Evolutionary conservation across 768 basidiomycete species (phyloP), one percentile per base, ranked within the genome.

Genomic region (Rhodosporidiobolus sp.): DNA sequence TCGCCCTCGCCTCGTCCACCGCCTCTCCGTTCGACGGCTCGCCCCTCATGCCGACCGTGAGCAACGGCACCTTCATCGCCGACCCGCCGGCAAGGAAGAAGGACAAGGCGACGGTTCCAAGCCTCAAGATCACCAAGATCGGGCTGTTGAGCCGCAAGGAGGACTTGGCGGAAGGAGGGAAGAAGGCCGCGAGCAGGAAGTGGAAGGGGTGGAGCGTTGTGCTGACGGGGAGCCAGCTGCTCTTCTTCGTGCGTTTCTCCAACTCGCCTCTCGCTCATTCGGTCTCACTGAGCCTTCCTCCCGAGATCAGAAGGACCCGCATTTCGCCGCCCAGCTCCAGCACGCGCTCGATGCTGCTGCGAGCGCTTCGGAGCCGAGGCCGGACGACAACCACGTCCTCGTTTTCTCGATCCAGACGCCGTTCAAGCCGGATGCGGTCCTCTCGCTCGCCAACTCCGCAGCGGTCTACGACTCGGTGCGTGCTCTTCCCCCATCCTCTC

Each of bases 171-270:
- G 90, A 90, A 74, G 87, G 89, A 7, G 90, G 92, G 20, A 91
- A 86, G 81, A 92, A 88, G 77, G 83, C 88, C 1, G 82, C 83
- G 57, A 89, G 86, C 77, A 85, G 92, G 60, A 98, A 94, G 82
- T 98, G 96, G 96, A 88, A 86, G 77, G 82, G 86, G 19, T 94
- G 89, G 85, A 88, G 87, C 72, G 90, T 93, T 16, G 84, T 94
- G 61, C 84, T 99, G 67, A 94, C 93, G 7, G 89, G 88, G 34
- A 94, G 92, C 9, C 95, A 97, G 77, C 84, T 99, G 8, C 85
- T 97, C 56, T 89, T 98, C 80, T 94, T 93, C 82, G 78, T 78
- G 34, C 69, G 78, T 74, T n/a, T 43, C 67, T 45, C 57, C 46
- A 28, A 26, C 49, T 12, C 22, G 6, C 2, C 45, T 4, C 55